Base-by-base conservation (phyloP, 164 flowering plant genomes). In the Stephania yunnanensis region DNA sequence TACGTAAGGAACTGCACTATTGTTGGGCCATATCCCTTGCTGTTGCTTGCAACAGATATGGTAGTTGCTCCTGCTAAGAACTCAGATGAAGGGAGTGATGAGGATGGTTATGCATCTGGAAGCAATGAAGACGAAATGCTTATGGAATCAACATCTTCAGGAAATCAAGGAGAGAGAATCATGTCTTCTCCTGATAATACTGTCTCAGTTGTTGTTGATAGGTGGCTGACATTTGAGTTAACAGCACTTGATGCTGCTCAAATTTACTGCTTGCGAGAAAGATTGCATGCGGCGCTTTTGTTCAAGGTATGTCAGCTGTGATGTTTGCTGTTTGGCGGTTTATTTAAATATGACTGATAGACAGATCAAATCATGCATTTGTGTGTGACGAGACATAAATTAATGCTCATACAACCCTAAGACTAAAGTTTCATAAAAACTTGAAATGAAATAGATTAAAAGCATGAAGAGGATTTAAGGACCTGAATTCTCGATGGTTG, bases 181-280 rank as follows among this genome's bases (percentile, higher is more conserved):
- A 87, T 92, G 97, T 88, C 95, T 1, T 87, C 89, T 69, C 97
- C 99, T 53, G 93, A 88, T 70, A 91, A 88, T 74, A 50, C 80
- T 29, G 97, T 96, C 50, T 83, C 79, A 1, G 90, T 92, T 31
- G 79, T 92, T 44, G 81, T 89, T 74, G 99, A 96, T 83, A 84
- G 93, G 9, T 94, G 99, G 98, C 90, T 92, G 64, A 76, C 82
- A 19, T 94, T 89, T 29, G 79, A 85, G 83, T 84, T 89, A 68
- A 89, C 91, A 6, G 97, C 99, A 48, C 87, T 96, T 80, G 94
- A 92, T 77, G 86, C 85, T 76, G 98, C 99, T 78, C 97, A 90
- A 68, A 82, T 94, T 25, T 94, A 94, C 85, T 91, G 95, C 84
- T 86, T 96, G 84, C 86, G 98, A 78, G 94, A 92, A 85, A 83